These are phyloP conservation scores for Pulveroboletus sp. DNA, from an alignment of 768 basidiomycete species.

Conservation along the genomic window DNA sequence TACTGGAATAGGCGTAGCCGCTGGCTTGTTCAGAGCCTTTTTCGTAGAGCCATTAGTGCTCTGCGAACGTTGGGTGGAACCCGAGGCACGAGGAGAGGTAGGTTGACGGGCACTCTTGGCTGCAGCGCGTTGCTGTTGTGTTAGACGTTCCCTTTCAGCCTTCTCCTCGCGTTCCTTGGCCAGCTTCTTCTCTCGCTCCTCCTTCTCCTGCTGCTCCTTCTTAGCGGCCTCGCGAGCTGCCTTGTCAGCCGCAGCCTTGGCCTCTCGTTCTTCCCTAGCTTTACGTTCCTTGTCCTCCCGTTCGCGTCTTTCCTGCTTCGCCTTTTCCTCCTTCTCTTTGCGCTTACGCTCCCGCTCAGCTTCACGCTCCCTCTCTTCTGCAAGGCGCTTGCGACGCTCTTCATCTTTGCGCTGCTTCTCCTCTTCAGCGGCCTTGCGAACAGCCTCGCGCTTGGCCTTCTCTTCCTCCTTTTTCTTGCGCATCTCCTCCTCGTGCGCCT, in stretches of 20 bases:
- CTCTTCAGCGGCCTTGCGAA: constrained; percentile 74
- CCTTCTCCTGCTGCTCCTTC: constrained; percentile 51
- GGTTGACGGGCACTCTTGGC: constrained; percentile 45
- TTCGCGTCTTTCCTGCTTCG: constrained; percentile 44
- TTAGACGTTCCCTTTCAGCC: constrained; percentile 42
- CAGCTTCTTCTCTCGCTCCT: constrained; percentile 63
- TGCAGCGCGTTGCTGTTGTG: constrained; percentile 48
- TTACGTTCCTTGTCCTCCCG: constrained; percentile 64
- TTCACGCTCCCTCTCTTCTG: constrained; percentile 78
- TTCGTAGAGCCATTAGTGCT: constrained; percentile 48
- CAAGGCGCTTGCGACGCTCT: constrained; percentile 67
- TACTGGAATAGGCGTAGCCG: constrained; percentile 25
- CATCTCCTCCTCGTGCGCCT: constrained; percentile 73
- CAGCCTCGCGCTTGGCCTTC: constrained; percentile 67
- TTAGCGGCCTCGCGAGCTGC: constrained; percentile 35
- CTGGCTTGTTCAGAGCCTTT: constrained; percentile 56
- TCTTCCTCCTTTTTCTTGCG: constrained; percentile 86
- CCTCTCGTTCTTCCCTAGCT: constrained; percentile 60
- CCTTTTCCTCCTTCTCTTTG: constrained; percentile 68
- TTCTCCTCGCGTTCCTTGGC: constrained; percentile 62
- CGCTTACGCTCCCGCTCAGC: constrained; percentile 70
- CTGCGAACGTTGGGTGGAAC: constrained; percentile 44
- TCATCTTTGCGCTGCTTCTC: constrained; percentile 82
- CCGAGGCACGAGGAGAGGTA: constrained; percentile 48
- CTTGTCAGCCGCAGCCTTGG: constrained; percentile 46